Evolutionary conservation across 768 basidiomycete genomes (phyloP).

Genomic region (Naematelia aurantialba): DNA sequence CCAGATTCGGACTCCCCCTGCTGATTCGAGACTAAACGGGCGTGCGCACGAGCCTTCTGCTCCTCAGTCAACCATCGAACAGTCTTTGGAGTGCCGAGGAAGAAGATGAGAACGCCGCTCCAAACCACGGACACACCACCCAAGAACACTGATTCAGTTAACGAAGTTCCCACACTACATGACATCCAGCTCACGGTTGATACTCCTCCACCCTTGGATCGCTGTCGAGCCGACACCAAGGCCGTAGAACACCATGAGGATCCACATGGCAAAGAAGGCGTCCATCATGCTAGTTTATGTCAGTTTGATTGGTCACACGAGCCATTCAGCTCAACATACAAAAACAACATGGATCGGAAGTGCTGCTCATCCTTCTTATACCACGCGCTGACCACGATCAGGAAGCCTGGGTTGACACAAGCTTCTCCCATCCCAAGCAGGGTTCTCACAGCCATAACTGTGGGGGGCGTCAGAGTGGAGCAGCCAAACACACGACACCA

Average conservation of each 20-base stretch:
- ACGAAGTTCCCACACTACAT: neutral
- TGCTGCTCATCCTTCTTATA: slow-evolving; percentile 17
- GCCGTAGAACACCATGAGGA: neutral
- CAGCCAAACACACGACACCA: neutral
- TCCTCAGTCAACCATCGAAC: neutral
- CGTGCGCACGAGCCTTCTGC: neutral
- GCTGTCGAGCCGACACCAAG: neutral
- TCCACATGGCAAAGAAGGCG: neutral
- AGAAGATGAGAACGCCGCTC: neutral
- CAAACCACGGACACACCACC: neutral
- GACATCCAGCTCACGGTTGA: neutral
- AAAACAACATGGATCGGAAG: slow-evolving; percentile 12
- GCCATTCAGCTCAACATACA: slow-evolving; percentile 6
- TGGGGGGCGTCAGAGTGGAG: neutral
- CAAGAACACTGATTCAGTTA: neutral
- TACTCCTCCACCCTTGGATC: neutral
- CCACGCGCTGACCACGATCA: slow-evolving; percentile 20
- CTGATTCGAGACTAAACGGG: neutral
- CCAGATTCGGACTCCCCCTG: neutral
- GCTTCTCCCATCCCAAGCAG: slow-evolving; percentile 14
- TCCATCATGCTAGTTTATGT: neutral
- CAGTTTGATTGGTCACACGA: neutral
- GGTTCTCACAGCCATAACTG: slow-evolving; percentile 13
- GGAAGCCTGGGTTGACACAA: slow-evolving; percentile 15
- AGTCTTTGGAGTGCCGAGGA: neutral